Conservation (phyloP, 441 rosid species). For the Erysimum cheiri region DNA sequence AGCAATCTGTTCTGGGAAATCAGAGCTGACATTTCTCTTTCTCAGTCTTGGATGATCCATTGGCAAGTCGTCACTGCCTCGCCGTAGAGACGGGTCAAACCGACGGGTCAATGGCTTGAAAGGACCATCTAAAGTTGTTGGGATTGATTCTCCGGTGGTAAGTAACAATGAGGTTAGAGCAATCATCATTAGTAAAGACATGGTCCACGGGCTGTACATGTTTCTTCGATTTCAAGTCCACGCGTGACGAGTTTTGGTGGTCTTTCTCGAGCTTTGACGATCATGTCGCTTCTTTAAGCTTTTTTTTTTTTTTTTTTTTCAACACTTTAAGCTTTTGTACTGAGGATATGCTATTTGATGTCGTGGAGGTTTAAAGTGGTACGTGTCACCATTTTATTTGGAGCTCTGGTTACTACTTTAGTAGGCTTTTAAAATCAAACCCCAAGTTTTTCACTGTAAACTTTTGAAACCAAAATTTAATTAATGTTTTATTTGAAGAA, state of each 20-base stretch:
- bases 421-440: too few species aligned
- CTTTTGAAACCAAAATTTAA: too few species aligned
- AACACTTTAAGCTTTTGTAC: too few species aligned
- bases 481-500: too few species aligned
- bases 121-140: slow-evolving; percentile 74
- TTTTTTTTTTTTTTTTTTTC: too few species aligned
- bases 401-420: too few species aligned
- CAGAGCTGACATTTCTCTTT: slow-evolving; percentile 52
- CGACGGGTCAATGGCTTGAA: slow-evolving; percentile 57
- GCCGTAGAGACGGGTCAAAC: slow-evolving; percentile 60
- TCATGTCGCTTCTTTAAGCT: not conserved
- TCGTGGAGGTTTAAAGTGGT: too few species aligned
- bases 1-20: slow-evolving; percentile 62
- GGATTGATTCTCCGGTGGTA: slow-evolving; percentile 42
- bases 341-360: not conserved
- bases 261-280: not conserved
- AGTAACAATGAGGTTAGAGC: not conserved
- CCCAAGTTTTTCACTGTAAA: too few species aligned
- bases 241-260: slow-evolving; percentile 3
- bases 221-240: not conserved
- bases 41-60: slow-evolving; percentile 60
- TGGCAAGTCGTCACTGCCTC: slow-evolving; percentile 65
- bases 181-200: not conserved
- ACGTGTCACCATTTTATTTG: too few species aligned
- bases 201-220: not conserved